A percentile compares a stretch with the other conserved stretches of the same genome.
These are phyloP conservation scores for Tetrastigma voinierianum DNA, from an alignment of 164 flowering plant species.

Conservation along the genomic window DNA sequence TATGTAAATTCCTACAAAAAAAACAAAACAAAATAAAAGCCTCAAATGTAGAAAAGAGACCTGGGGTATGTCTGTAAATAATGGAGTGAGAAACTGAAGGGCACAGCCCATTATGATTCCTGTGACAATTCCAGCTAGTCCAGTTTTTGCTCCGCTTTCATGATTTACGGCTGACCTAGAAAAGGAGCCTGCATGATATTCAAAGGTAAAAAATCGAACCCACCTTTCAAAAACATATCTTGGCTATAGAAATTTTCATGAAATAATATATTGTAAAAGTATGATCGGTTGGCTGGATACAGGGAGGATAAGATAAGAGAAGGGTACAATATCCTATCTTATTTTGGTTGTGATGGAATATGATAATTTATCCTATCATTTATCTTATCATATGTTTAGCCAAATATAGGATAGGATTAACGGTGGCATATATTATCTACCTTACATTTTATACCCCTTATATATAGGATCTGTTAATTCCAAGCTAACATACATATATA, in stretches of 20 bases:
- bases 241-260: not conserved
- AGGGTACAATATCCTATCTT: too few species aligned
- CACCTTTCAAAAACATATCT: slow-evolving; percentile 4
- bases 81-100: slow-evolving; percentile 82
- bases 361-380: too few species aligned
- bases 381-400: too few species aligned
- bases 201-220: slow-evolving; percentile 9
- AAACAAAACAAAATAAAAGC: not conserved
- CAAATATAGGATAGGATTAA: too few species aligned
- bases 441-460: too few species aligned
- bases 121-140: slow-evolving; percentile 74
- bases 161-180: slow-evolving; percentile 98
- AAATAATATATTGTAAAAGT: not conserved
- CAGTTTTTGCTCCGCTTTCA: slow-evolving; percentile 99
- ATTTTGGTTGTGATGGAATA: too few species aligned
- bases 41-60: slow-evolving; percentile 30
- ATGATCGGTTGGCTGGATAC: too few species aligned
- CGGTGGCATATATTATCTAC: too few species aligned
- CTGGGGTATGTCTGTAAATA: slow-evolving; percentile 92
- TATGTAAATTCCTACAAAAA: not conserved
- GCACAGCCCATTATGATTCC: slow-evolving; percentile 87
- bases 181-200: slow-evolving; percentile 74
- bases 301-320: too few species aligned
- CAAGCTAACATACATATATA: too few species aligned
- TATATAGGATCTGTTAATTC: too few species aligned